Evolutionary conservation across 495 filamentous ascomycete genomes (phyloP).

Genomic region (Penicillium alfredii): DNA sequence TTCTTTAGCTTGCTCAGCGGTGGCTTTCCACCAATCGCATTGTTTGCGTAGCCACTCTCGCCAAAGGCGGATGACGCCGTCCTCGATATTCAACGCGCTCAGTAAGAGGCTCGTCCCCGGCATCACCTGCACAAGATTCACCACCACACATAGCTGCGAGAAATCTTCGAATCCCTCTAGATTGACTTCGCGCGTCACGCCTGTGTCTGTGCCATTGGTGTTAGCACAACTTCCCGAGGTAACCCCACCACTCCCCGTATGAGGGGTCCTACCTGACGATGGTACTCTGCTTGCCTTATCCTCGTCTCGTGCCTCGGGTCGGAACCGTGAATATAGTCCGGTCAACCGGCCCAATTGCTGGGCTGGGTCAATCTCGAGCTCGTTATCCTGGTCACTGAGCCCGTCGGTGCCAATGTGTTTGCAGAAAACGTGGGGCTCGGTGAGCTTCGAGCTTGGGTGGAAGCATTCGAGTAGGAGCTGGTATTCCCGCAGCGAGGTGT

Average conservation of each 20-base stretch:
- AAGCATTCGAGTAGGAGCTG: constrained; percentile 71
- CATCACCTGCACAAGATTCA: constrained; percentile 61
- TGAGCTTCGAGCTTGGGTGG: constrained; percentile 62
- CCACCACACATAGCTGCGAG: constrained; percentile 61
- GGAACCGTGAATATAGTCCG: constrained; percentile 53
- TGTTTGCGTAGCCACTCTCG: constrained; percentile 59
- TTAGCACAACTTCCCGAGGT: constrained; percentile 34
- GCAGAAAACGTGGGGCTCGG: constrained; percentile 63
- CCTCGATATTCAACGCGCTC: constrained; percentile 55
- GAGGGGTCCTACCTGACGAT: constrained; percentile 16
- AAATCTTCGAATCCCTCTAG: constrained; percentile 65
- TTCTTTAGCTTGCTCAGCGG: constrained; percentile 5
- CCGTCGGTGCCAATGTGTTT: constrained; percentile 57
- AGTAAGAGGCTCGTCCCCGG: constrained; percentile 50
- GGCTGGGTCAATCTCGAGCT: constrained; percentile 25
- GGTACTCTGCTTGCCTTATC: constrained; percentile 25
- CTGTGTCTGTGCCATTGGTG: constrained; percentile 14
- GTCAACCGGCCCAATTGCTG: constrained; percentile 33
- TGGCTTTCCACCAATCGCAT: constrained; percentile 10
- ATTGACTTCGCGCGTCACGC: constrained; percentile 48
- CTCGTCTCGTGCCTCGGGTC: constrained; percentile 47
- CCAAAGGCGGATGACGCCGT: constrained; percentile 61
- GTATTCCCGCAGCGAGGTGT: constrained; percentile 52
- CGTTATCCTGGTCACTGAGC: constrained; percentile 33
- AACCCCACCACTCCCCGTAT: constrained; percentile 20